Base-by-base conservation (phyloP, 495 filamentous ascomycete species). In the Penicillium cataractarum region DNA sequence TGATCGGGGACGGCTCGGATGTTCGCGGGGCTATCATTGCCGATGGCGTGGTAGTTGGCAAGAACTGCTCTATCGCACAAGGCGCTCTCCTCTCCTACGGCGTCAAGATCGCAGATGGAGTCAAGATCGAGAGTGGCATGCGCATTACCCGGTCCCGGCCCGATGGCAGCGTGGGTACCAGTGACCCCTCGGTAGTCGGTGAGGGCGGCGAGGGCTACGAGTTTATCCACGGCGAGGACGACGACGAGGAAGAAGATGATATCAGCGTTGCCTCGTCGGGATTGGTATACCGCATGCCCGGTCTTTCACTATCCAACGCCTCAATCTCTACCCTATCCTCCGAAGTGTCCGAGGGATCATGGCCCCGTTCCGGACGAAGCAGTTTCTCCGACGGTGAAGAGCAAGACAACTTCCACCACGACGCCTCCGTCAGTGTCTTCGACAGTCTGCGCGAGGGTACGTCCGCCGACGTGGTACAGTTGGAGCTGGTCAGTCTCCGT, bases 401-500 rank as follows among this genome's bases (percentile, higher is more conserved):
- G 21, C 75, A 86, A 52, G 86, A 85, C 49, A 81, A 86, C 67
- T 98, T 97, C 84, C 91, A 97, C 67, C 82, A 89, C 46, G 95
- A 98, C 59, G 95, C 96, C 12, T 87, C 92, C 2, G 80, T 85
- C 66, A 95, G 91, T 63, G 83, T 98, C 29, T 84, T 93, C 49
- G 92, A 96, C 67, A 88, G 92, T 44, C 80, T 99, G 39, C 86
- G 86, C 57, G 84, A 89, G 49, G 82, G 82, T 15, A 87, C 89
- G 54, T 86, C 91, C 42, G 86, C 92, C n/a, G 91, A 95, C 69
- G 89, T 90, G 12, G 92, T 95, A 9, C 89, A 91, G 66, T 82
- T 98, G 12, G 95, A 99, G 72, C 88, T 99, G 44, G 95, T 90
- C 77, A 89, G 90, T 66, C 83, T 97, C 37, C 87, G 93, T 6